These are phyloP conservation scores for Fusarium sp. DNA, from an alignment of 2,329 filamentous ascomycete species.

Conservation along the genomic window DNA sequence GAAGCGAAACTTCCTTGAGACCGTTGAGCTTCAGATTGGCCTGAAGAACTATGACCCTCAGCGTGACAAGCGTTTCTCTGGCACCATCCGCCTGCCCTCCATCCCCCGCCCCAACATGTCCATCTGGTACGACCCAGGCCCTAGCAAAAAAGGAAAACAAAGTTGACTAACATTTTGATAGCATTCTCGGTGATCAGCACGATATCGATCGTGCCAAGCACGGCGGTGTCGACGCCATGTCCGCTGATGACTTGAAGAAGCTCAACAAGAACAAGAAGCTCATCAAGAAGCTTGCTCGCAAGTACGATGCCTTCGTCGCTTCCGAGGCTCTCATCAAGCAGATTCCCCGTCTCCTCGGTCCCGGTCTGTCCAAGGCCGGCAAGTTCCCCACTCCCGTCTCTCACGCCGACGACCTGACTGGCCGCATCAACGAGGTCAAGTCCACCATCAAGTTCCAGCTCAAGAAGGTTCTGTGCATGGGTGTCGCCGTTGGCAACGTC, in stretches of 20 bases:
- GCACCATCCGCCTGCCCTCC: conserved; percentile 93
- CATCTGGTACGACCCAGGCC: conserved; percentile 65
- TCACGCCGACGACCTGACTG: conserved; percentile 90
- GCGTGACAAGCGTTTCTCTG: conserved; percentile 99
- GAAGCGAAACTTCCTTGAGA: conserved; percentile 98
- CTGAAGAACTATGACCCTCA: conserved; percentile 99
- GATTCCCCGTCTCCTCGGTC: conserved; percentile 99
- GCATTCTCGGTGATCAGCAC: conserved; percentile 79
- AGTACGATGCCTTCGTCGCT: conserved; percentile 99
- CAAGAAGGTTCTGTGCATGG: conserved; percentile 99
- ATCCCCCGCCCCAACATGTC: conserved; percentile 91
- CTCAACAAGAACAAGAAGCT: conserved; percentile 99
- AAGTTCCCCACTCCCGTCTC: conserved; percentile 99
- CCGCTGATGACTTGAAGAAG: conserved; percentile 99
- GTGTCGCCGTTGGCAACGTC: conserved; percentile 98
- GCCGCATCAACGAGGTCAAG: conserved; percentile 99
- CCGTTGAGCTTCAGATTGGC: conserved; percentile 90
- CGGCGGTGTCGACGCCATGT: conserved; percentile 98
- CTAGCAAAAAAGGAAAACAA: background rate
- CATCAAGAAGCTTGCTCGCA: conserved; percentile 99
- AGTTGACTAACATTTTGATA: conserved; percentile 31
- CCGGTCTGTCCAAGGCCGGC: conserved; percentile 98
- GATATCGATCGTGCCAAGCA: conserved; percentile 99
- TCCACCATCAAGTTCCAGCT: conserved; percentile 99
- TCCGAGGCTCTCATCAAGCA: conserved; percentile 99